Evolutionary conservation across 805 yeast genomes (phyloP).

Genomic region (Ogataea kodamae): DNA sequence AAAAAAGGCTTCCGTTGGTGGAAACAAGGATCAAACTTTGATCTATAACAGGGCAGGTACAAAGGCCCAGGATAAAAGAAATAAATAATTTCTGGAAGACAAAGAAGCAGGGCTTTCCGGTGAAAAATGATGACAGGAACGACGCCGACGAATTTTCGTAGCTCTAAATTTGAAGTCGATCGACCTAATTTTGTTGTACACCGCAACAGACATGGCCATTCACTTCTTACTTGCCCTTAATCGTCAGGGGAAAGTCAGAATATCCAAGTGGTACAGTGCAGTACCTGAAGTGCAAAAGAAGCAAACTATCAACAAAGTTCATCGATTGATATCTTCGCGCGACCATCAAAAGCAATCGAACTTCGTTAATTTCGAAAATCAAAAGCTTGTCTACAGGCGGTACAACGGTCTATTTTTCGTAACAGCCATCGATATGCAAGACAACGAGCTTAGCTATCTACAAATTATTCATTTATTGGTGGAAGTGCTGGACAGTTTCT

Average conservation of each 20-base stretch:
- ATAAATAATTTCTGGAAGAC: slow-evolving; percentile 8
- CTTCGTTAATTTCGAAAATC: slow-evolving; percentile 44
- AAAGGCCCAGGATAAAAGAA: slow-evolving; percentile 4
- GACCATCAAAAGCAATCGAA: slow-evolving; percentile 73
- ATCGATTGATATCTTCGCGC: slow-evolving; percentile 73
- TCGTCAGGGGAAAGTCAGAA: slow-evolving; percentile 88
- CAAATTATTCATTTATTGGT: slow-evolving; percentile 87
- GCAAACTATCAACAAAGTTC: slow-evolving; percentile 58
- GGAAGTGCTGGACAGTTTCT: slow-evolving; percentile 80
- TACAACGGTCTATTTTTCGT: slow-evolving; percentile 91
- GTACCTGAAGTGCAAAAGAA: slow-evolving; percentile 42
- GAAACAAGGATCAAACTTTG: slow-evolving; percentile 1
- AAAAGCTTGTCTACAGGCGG: slow-evolving; percentile 76
- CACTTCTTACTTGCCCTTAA: slow-evolving; percentile 81
- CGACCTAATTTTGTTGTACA: slow-evolving; percentile 3
- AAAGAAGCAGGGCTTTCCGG: slow-evolving; percentile 4
- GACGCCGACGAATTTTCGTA: slow-evolving; percentile 5
- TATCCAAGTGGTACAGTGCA: slow-evolving; percentile 67
- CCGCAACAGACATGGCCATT: slow-evolving; percentile 54
- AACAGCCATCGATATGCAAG: slow-evolving; percentile 73
- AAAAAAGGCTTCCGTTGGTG: too few species aligned
- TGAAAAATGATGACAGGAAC: slow-evolving; percentile 4
- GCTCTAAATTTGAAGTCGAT: slow-evolving; percentile 3
- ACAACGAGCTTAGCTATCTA: slow-evolving; percentile 77
- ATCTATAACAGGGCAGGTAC: background rate